These are phyloP conservation scores for Pleurotus eryngii DNA, from an alignment of 768 basidiomycete species.

Conservation along the genomic window DNA sequence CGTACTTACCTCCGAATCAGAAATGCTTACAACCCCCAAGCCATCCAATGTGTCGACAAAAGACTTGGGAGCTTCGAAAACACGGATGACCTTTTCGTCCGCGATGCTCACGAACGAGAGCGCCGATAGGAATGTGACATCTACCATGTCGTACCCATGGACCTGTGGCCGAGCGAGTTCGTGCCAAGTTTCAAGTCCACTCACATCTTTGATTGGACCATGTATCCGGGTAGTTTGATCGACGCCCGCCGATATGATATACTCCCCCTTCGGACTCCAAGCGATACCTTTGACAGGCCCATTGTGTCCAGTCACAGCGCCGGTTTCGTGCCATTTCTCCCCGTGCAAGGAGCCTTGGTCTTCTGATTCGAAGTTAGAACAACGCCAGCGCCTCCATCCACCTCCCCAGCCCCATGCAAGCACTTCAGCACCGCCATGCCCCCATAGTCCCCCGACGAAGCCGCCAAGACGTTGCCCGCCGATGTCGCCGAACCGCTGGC, in stretches of 20 bases:
- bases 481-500: constrained; percentile 90
- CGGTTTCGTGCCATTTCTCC: constrained; percentile 69
- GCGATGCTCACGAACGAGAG: constrained; percentile 86
- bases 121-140: constrained; percentile 69
- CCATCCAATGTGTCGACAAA: constrained; percentile 67
- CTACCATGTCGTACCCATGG: constrained; percentile 92
- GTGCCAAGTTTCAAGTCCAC: constrained; percentile 51
- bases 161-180: constrained; percentile 93
- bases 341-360: constrained; percentile 16
- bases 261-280: constrained; percentile 88
- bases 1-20: constrained; percentile 46
- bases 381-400: constrained; percentile 86
- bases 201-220: constrained; percentile 33
- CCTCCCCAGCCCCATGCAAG: constrained; percentile 94
- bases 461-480: constrained; percentile 90
- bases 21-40: constrained; percentile 45
- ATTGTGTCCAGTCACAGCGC: constrained; percentile 84
- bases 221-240: constrained; percentile 95
- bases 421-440: constrained; percentile 53
- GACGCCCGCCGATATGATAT: constrained; percentile 81
- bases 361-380: constrained; percentile 16
- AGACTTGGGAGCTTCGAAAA: constrained; percentile 85
- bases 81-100: constrained; percentile 92
- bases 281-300: constrained; percentile 74
- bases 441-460: constrained; percentile 91